phyloP scores from a whole-genome alignment of 2,329 filamentous ascomycete species.

The Colletotrichum tamarilloi region DNA sequence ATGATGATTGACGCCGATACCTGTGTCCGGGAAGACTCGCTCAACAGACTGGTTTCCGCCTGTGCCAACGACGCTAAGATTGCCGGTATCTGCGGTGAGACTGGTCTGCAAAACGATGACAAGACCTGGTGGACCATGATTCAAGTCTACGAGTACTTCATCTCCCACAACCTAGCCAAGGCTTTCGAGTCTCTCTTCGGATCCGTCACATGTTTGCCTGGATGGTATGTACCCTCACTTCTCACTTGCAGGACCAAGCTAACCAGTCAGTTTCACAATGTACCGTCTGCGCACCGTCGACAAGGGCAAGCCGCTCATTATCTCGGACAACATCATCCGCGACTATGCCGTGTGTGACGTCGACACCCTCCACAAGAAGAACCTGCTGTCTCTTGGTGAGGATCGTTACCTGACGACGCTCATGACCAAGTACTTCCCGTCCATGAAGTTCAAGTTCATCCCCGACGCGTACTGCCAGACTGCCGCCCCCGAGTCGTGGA shows the following conservation, averaged over 20 bases:
- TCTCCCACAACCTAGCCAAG: slow-evolving; percentile 96
- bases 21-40: slow-evolving; percentile 88
- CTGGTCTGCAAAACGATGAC: slow-evolving; percentile 92
- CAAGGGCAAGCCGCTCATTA: slow-evolving; percentile 93
- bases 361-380: slow-evolving; percentile 97
- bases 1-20: slow-evolving; percentile 98
- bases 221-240: slow-evolving; percentile 78
- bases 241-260: slow-evolving; percentile 40
- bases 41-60: slow-evolving; percentile 89
- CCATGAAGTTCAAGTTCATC: slow-evolving; percentile 96
- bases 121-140: slow-evolving; percentile 94
- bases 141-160: slow-evolving; percentile 99
- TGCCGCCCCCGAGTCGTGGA: slow-evolving; percentile 93
- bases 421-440: slow-evolving; percentile 98
- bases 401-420: slow-evolving; percentile 97
- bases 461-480: slow-evolving; percentile 93
- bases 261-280: slow-evolving; percentile 88
- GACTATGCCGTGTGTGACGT: slow-evolving; percentile 92
- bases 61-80: slow-evolving; percentile 93
- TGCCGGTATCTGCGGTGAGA: slow-evolving; percentile 96
- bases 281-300: slow-evolving; percentile 95
- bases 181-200: slow-evolving; percentile 98
- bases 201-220: slow-evolving; percentile 97
- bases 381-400: slow-evolving; percentile 91
- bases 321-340: slow-evolving; percentile 85